Evolutionary conservation across 352 stramenopile species (phyloP).

Genomic region (Saprolegnia diclina): DNA sequence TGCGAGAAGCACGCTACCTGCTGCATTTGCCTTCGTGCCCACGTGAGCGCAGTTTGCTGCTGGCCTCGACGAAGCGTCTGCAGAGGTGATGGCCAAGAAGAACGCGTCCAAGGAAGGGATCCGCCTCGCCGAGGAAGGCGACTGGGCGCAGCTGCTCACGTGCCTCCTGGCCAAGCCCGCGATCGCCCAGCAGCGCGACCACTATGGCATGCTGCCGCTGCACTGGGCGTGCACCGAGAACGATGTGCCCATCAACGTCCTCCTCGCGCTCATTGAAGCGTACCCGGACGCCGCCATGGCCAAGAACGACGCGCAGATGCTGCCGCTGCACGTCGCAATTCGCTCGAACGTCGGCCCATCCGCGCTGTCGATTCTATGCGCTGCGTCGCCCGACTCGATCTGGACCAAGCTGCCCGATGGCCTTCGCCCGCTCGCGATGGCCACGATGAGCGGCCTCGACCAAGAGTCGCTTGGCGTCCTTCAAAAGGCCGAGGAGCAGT

Average conservation of each 20-base stretch:
- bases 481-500: constrained; percentile 61
- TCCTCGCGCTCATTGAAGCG: constrained; percentile 55
- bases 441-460: constrained; percentile 48
- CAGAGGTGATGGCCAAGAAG: background rate
- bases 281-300: constrained; percentile 73
- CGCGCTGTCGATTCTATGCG: constrained; percentile 52
- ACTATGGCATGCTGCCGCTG: constrained; percentile 78
- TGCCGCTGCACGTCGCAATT: constrained; percentile 79
- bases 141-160: constrained; percentile 61
- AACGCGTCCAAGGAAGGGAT: constrained; percentile 57
- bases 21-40: background rate
- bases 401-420: constrained; percentile 64
- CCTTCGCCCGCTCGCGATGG: constrained; percentile 64
- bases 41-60: background rate
- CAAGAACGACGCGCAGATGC: constrained; percentile 76
- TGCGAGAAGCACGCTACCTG: background rate
- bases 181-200: constrained; percentile 69
- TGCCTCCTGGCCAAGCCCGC: constrained; percentile 51
- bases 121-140: constrained; percentile 71
- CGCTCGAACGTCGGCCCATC: constrained; percentile 46
- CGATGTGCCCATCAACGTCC: constrained; percentile 53
- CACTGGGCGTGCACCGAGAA: constrained; percentile 81
- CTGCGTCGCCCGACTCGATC: constrained; percentile 58
- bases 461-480: constrained; percentile 50
- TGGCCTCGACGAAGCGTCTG: background rate